Conservation (phyloP, 345 rosid genomes). For the Arabis alpina region DNA sequence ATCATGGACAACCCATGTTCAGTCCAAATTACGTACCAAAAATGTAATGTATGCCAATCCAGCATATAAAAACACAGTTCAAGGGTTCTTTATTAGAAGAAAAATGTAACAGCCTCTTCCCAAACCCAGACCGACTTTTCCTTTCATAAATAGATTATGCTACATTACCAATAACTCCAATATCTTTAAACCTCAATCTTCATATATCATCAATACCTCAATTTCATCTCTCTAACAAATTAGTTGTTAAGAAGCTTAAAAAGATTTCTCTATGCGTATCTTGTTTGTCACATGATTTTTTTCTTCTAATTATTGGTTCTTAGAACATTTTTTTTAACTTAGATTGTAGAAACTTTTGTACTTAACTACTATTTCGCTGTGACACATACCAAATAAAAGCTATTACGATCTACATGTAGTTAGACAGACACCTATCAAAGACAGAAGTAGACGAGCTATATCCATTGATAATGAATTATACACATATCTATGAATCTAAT, state of each 20-base stretch:
- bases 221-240: background rate
- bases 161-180: background rate
- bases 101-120: background rate
- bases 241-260: background rate
- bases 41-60: background rate
- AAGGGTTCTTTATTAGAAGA: conserved; percentile 6
- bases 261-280: background rate
- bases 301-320: background rate
- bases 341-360: background rate
- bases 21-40: background rate
- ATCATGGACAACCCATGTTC: conserved; percentile 6
- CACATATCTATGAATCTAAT: background rate
- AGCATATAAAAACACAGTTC: background rate
- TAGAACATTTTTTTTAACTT: conserved; percentile 1
- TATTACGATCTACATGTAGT: background rate
- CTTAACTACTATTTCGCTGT: background rate
- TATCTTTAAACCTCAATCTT: conserved; percentile 8
- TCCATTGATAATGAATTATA: conserved; percentile 7
- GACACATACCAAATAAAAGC: conserved; percentile 11
- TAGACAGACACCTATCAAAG: conserved; percentile 11
- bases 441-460: background rate
- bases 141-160: background rate
- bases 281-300: background rate
- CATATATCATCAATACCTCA: background rate
- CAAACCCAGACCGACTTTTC: background rate